Conservation (phyloP, 2,329 filamentous ascomycete species). For the Sarocladium kiliense region DNA sequence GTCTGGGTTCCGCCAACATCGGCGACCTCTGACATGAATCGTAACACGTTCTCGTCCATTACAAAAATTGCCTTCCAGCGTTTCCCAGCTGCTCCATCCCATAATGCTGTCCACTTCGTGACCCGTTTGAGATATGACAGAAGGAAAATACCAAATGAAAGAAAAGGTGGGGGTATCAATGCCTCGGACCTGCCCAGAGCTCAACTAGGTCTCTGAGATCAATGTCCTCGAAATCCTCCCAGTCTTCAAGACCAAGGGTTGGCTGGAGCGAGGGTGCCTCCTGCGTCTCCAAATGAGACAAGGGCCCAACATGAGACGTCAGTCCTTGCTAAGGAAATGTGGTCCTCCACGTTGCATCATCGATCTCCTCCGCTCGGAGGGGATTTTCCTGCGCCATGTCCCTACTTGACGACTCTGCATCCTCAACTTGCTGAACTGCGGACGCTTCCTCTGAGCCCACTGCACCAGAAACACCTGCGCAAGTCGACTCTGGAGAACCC, state of each 20-base stretch:
- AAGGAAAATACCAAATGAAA: slow-evolving; percentile 13
- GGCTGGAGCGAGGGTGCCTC: background rate
- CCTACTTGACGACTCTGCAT: background rate
- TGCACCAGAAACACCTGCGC: slow-evolving; percentile 9
- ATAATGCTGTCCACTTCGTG: background rate
- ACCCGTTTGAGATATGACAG: slow-evolving; percentile 7
- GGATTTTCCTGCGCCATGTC: slow-evolving; percentile 10
- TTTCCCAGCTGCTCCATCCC: background rate
- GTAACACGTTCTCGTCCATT: background rate
- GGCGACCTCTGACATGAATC: slow-evolving; percentile 2
- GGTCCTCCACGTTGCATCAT: slow-evolving; percentile 12
- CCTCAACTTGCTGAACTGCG: background rate
- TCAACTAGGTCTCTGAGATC: slow-evolving; percentile 21
- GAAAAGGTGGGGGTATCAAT: slow-evolving; percentile 13
- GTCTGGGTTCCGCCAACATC: background rate
- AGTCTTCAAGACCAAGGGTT: slow-evolving; percentile 15
- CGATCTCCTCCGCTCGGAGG: slow-evolving; percentile 16
- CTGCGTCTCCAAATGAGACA: background rate
- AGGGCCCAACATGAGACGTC: background rate
- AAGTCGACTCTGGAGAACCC: slow-evolving; percentile 24
- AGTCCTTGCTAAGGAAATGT: slow-evolving; percentile 5
- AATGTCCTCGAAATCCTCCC: slow-evolving; percentile 23
- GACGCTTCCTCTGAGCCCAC: background rate
- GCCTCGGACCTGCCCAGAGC: slow-evolving; percentile 17
- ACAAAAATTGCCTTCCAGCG: background rate